Percentiles rank a stretch among this genome's conserved stretches.
Conservation (phyloP, 768 basidiomycete species). For the Trametes coccinea region DNA sequence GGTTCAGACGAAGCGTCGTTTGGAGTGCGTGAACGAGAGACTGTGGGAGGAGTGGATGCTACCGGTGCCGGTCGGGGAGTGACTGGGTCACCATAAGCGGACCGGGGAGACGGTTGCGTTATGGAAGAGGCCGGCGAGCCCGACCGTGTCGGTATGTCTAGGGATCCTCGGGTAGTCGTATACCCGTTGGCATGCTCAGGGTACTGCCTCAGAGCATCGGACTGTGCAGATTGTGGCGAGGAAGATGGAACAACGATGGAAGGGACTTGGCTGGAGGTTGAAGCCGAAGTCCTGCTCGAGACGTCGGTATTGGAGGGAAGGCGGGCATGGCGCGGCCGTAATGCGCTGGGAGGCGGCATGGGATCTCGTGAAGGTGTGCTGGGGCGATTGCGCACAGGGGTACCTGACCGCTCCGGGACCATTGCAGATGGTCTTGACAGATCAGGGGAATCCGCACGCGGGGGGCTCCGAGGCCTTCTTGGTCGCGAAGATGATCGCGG, state of each 20-base stretch:
- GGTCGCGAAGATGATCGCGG: constrained; percentile 14
- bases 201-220: constrained; percentile 10
- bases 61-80: not conserved
- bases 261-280: constrained; percentile 34
- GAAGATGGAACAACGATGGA: constrained; percentile 30
- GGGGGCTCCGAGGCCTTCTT: constrained; percentile 17
- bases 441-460: constrained; percentile 23
- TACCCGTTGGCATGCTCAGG: constrained; percentile 12
- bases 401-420: constrained; percentile 19
- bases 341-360: constrained; percentile 31
- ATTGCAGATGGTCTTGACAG: constrained; percentile 18
- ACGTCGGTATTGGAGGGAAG: constrained; percentile 47
- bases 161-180: constrained; percentile 1
- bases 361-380: constrained; percentile 28
- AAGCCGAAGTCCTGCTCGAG: constrained; percentile 16
- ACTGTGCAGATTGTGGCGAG: constrained; percentile 25
- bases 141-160: constrained; percentile 12
- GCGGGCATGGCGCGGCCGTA: constrained; percentile 39
- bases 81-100: constrained; percentile 11
- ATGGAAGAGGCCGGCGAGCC: constrained; percentile 14
- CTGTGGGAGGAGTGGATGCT: not conserved
- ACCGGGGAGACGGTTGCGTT: constrained; percentile 19
- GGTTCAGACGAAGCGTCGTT: constrained; percentile 30
- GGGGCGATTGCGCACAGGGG: constrained; percentile 25
- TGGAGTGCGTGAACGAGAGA: constrained; percentile 7